Base-by-base conservation (phyloP, 805 yeast species). In the Starmera pachycereana region DNA sequence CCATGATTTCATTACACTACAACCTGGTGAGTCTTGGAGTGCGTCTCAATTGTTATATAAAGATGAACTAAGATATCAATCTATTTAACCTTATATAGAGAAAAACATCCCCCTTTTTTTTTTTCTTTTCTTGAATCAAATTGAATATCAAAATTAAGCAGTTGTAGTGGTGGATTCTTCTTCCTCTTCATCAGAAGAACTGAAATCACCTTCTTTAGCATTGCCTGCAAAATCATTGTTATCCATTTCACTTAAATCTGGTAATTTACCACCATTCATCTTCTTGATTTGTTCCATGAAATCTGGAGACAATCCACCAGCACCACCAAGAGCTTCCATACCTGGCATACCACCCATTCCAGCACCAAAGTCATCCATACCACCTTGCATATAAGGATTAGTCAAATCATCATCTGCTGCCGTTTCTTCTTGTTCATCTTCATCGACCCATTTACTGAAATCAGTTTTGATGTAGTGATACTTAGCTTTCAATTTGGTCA, bases 361-460 rank as follows among this genome's bases (percentile, higher is more conserved):
- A 29, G 54, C 50, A 30, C 56, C 58, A n/a, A 55, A 59, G 25
- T 42, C 47, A 27, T 52, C 63, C 51, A 53, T 25, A 44, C 65
- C 66, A 39, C 62, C 61, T 18, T 56, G 49, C 25, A 67, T 68
- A 19, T 57, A 62, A 12, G 54, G 41, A 37, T 22, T 48, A 50
- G 44, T 25, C 64, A 56, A 29, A 61, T 61, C 18, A 60, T 52
- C 43, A 34, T 60, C 68, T 28, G 51, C 53, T 22, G 46, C 51
- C 8, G 44, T 53, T 32, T 49, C 58, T 25, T 62, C 68, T 65
- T 90, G 98, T 65, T 90, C 98, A 58, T 90, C 98, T 68, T 90
- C 97, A 58, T 90, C 98, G 33, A 85, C 95, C 98, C 98, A 90
- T 62, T 81, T 85, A 67, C 89, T 96, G 57, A 90, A 90, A 58